Percentiles rank a stretch among this genome's conserved stretches.
Evolutionary conservation across 345 rosid genomes (phyloP).

Genomic region (Punica granatum): DNA sequence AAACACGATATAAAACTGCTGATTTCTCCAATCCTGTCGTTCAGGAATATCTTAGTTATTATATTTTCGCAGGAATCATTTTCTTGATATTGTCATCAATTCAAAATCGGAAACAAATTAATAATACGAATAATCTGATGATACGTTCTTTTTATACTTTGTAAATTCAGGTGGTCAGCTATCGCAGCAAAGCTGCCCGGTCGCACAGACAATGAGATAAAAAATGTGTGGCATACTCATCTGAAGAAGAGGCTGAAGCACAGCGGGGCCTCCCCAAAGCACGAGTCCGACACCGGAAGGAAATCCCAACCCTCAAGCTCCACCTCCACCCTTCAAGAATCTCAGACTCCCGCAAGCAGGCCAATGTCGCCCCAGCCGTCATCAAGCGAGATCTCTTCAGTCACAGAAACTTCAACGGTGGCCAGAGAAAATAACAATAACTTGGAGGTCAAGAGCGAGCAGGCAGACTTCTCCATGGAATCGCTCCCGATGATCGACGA

Average conservation of each 20-base stretch:
- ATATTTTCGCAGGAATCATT: not conserved
- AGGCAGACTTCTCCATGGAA: conserved; percentile 23
- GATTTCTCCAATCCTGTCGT: too few species aligned
- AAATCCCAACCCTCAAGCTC: conserved; percentile 18
- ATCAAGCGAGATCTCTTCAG: conserved; percentile 41
- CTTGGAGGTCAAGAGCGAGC: conserved; percentile 12
- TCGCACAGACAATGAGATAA: conserved; percentile 87
- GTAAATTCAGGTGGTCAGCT: conserved; percentile 65
- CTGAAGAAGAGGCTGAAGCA: conserved; percentile 61
- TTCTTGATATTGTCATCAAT: not conserved
- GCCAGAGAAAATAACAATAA: conserved; percentile 15
- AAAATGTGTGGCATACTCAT: conserved; percentile 92
- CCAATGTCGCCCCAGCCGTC: conserved; percentile 41
- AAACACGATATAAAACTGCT: conserved; percentile 2
- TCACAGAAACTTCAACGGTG: conserved; percentile 10
- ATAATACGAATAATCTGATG: too few species aligned
- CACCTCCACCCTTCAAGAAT: not conserved
- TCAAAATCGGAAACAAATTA: too few species aligned
- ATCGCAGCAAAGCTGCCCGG: conserved; percentile 79
- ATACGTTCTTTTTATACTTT: not conserved
- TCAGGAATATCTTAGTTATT: not conserved
- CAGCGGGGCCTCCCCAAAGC: conserved; percentile 14
- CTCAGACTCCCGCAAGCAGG: not conserved
- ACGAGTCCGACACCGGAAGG: conserved; percentile 5
- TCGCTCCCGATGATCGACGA: conserved; percentile 46